Conservation (phyloP, 768 basidiomycete genomes). For the Tylopilus subfusipes region DNA sequence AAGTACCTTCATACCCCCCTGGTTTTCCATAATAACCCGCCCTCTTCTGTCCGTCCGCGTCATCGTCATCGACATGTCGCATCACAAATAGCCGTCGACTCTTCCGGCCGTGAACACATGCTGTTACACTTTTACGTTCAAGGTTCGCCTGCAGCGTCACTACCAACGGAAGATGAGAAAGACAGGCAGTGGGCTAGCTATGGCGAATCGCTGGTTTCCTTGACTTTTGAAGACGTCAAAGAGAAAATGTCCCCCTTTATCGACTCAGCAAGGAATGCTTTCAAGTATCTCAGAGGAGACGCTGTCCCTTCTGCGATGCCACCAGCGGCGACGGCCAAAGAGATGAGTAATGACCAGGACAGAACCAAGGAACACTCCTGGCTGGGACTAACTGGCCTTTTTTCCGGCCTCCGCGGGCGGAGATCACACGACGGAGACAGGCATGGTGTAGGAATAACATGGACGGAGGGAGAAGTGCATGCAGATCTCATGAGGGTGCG, state of each 20-base stretch:
- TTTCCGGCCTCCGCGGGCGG: constrained; percentile 57
- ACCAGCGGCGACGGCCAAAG: constrained; percentile 27
- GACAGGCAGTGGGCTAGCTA: constrained; percentile 28
- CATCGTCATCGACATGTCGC: constrained; percentile 81
- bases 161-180: constrained; percentile 27
- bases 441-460: constrained; percentile 41
- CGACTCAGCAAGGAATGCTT: constrained; percentile 54
- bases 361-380: constrained; percentile 35
- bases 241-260: constrained; percentile 38
- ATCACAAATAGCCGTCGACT: constrained; percentile 72
- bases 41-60: constrained; percentile 68
- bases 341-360: constrained; percentile 28
- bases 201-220: constrained; percentile 46
- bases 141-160: constrained; percentile 40
- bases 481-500: constrained; percentile 72
- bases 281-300: constrained; percentile 73
- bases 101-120: constrained; percentile 77
- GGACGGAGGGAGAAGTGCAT: constrained; percentile 78
- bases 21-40: constrained; percentile 78
- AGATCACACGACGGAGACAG: constrained; percentile 29
- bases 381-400: constrained; percentile 63
- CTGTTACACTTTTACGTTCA: constrained; percentile 80
- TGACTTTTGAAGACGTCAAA: constrained; percentile 57
- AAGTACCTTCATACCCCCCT: constrained; percentile 67
- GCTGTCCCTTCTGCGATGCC: constrained; percentile 39